Base-by-base conservation (phyloP, 2,329 filamentous ascomycete species). In the Diaporthe batatas region DNA sequence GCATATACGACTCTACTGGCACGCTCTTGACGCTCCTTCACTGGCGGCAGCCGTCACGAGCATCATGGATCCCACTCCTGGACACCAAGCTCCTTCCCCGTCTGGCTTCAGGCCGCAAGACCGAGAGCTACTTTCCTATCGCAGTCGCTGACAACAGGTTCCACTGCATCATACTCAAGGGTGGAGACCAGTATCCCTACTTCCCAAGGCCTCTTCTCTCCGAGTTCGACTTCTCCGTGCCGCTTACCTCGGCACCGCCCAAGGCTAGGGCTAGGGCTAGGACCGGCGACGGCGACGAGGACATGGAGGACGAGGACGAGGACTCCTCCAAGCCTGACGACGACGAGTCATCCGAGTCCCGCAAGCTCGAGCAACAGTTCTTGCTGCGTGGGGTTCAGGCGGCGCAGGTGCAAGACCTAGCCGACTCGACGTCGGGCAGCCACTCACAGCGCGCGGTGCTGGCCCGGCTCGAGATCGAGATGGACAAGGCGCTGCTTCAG, bases 151-250 rank as follows among this genome's bases (percentile, higher is more conserved):
- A 95, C 78, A 89, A 93, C 79, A 96, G 93, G 79, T 99, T 99
- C 83, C 96, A 98, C 86, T 99, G 97, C 84, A 98, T 99, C 83
- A 98, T 99, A 78, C 91, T 99, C 79, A 99, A 99, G 84, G 96
- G 96, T 75, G 93, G 93, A 47, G 96, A 99, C 80, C 90, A 92
- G 79, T 94, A 98, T 79, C 95, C 96, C 0, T 98, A 96, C 84
- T 98, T 96, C 84, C 96, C 94, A 14, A 91, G 93, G 12, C 95
- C 94, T 2, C 86, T 98, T 49, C 91, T 99, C 47, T 95, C 92
- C 54, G 96, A 99, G 81, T 99, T 99, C 79, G 94, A 95, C 64
- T 97, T 99, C 81, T 91, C 92, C 55, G 89, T 99, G 23, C 96
- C 97, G 0, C 85, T 98, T 44, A 89, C 90, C 4, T 90, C 90